Evolutionary conservation across 169 alveolate species (phyloP).

Genomic region (Plasmodium coatneyi): DNA sequence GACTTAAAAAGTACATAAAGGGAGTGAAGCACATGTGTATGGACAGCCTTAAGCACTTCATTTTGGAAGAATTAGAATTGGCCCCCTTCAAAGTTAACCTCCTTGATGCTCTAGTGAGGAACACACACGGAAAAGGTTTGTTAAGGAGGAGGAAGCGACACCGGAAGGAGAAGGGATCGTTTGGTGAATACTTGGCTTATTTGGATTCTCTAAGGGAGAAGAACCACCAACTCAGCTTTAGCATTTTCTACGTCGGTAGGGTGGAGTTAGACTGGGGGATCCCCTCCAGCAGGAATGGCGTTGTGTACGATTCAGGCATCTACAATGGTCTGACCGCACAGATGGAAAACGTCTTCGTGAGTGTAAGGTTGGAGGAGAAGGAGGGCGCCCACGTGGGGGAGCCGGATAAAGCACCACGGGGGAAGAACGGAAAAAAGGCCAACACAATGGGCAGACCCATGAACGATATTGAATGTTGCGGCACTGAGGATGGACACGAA

Average conservation of each 20-base stretch:
- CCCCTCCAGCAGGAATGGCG: not conserved
- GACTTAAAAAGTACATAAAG: constrained; percentile 3
- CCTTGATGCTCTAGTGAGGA: not conserved
- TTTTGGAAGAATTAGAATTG: constrained; percentile 23
- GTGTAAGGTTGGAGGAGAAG: not conserved
- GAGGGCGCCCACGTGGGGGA: not conserved
- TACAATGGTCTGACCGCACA: constrained; percentile 3
- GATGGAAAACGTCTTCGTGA: constrained; percentile 28
- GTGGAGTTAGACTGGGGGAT: constrained; percentile 3
- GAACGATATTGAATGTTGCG: not conserved
- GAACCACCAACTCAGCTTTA: not conserved
- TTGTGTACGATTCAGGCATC: not conserved
- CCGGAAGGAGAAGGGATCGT: not conserved
- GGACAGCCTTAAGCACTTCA: constrained; percentile 11
- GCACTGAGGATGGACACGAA: no score
- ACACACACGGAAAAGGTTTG: not conserved
- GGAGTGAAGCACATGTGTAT: not conserved
- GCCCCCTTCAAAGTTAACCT: not conserved
- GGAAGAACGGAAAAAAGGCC: not conserved
- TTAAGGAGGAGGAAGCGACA: not conserved
- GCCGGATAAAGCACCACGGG: not conserved
- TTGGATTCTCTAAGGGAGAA: not conserved
- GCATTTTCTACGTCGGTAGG: not conserved
- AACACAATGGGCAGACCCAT: not conserved
- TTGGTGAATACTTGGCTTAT: constrained; percentile 2